Base-by-base conservation (phyloP, 1,284 basidiomycete species). In the Rhodotorula sp. region DNA sequence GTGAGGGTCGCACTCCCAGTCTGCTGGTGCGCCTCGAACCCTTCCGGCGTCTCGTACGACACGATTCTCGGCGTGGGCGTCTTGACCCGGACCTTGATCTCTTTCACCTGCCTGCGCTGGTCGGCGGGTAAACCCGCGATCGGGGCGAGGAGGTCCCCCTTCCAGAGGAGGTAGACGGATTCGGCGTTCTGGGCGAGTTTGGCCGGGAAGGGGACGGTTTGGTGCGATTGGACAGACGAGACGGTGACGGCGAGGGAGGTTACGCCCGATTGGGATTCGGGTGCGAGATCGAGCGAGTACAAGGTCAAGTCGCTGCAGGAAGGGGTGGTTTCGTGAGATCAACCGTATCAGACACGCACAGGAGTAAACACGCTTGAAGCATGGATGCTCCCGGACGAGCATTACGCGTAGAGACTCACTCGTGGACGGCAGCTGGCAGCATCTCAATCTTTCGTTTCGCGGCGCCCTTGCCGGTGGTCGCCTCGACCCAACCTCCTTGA, bases 401-500 rank as follows among this genome's bases (percentile, higher is more conserved):
- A 18, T 15, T 1, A 30, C 44, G 3, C 30, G 22, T 6, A n/a
- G 3, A 22, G 48, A 65, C 66, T 48, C 53, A 65, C 68, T 48
- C 63, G 24, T 70, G 26, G 2, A 64, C 30, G 1, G 61, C 65
- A 7, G 68, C 54, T 2, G 54, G 20, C 62, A 57, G 72, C 74
- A 82, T 84, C 66, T 78, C 90, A 87, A 83, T 83, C 62, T 82
- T 81, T 53, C 83, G 79, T 76, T 85, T 83, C 72, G 84, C 80
- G 53, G 82, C 83, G 66, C 85, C 84, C 78, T 64, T 72, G n/a
- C 72, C 73, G 53, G 86, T 83, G 70, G 82, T 81, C 54, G 90
- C 77, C 64, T 83, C 80, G 67, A 93, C 83, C n/a, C 86, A 81
- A 14, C 82, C 81, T 22, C 60, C 62, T 12, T 18, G 26, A 22